phyloP scores from a whole-genome alignment of 805 yeast genomes.

The Kazachstania martiniae region DNA sequence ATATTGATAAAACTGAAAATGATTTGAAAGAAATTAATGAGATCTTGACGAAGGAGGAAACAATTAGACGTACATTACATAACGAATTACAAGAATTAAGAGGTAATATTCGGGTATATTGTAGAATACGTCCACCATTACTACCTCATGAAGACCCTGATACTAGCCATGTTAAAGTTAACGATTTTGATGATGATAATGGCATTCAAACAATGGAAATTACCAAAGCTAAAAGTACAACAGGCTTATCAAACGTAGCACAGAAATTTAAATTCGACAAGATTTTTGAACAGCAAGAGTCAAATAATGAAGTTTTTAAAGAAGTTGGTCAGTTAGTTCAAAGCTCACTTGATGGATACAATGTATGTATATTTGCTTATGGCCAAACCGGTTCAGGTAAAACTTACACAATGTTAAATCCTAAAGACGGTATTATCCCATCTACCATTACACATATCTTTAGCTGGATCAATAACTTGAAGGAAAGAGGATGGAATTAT shows the following conservation, averaged over 20 bases:
- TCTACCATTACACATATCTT: conserved; percentile 64
- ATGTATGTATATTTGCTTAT: conserved; percentile 90
- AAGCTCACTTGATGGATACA: conserved; percentile 76
- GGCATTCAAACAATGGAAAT: conserved; percentile 22
- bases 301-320: conserved; percentile 59
- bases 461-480: conserved; percentile 36
- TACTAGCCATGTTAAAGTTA: conserved; percentile 24
- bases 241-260: conserved; percentile 1
- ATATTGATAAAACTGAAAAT: conserved; percentile 21
- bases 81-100: conserved; percentile 72
- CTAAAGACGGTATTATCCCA: conserved; percentile 71
- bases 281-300: conserved; percentile 46
- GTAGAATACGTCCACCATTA: conserved; percentile 63
- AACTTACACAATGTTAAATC: conserved; percentile 76
- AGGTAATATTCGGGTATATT: conserved; percentile 87
- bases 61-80: conserved; percentile 50
- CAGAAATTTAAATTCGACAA: conserved; percentile 59
- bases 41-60: conserved; percentile 39
- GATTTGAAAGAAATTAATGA: conserved; percentile 27
- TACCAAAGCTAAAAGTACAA: conserved; percentile 5
- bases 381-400: conserved; percentile 98
- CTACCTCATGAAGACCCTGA: conserved; percentile 10
- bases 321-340: conserved; percentile 83
- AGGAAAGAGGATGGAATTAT: conserved; percentile 53
- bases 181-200: conserved; percentile 17